Percentiles rank a stretch among this genome's conserved stretches.
Evolutionary conservation across 495 filamentous ascomycete genomes (phyloP).

Genomic region (Trichocladium uniseriatum): DNA sequence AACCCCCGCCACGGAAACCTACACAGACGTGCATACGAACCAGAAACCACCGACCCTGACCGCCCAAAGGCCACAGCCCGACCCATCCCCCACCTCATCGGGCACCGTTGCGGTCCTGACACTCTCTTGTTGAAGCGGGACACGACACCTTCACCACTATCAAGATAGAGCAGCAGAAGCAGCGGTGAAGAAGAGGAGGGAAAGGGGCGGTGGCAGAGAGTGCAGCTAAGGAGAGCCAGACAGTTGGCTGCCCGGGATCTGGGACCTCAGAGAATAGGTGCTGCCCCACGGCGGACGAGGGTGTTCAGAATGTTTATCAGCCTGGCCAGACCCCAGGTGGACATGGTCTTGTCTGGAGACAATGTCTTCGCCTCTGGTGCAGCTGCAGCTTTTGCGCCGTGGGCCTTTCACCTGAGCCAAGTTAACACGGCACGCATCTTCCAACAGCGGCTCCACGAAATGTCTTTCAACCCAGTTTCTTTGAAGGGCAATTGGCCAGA

Average conservation of each 20-base stretch:
- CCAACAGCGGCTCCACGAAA: conserved; percentile 5
- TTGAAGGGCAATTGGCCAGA: conserved; percentile 1
- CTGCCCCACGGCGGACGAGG: not conserved
- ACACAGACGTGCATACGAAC: conserved; percentile 19
- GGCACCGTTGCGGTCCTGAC: conserved; percentile 7
- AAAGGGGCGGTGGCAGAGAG: conserved; percentile 1
- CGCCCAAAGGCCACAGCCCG: conserved; percentile 11
- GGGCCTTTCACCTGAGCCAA: conserved; percentile 1
- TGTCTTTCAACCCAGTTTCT: conserved; percentile 7
- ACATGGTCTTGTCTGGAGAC: not conserved
- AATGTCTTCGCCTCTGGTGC: not conserved
- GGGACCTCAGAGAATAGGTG: not conserved
- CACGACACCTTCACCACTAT: not conserved
- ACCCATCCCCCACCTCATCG: not conserved
- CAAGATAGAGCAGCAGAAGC: not conserved
- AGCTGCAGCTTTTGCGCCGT: not conserved
- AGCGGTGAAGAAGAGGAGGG: conserved; percentile 4
- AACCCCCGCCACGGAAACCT: conserved; percentile 9
- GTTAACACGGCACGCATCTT: not conserved
- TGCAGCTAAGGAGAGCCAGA: not conserved
- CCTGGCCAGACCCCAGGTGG: conserved; percentile 4
- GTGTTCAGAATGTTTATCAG: conserved; percentile 15
- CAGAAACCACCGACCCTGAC: conserved; percentile 12
- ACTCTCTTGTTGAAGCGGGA: not conserved
- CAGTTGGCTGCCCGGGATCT: not conserved